Conservation (phyloP, 2,329 filamentous ascomycete species). For the Volutella citrinella region DNA sequence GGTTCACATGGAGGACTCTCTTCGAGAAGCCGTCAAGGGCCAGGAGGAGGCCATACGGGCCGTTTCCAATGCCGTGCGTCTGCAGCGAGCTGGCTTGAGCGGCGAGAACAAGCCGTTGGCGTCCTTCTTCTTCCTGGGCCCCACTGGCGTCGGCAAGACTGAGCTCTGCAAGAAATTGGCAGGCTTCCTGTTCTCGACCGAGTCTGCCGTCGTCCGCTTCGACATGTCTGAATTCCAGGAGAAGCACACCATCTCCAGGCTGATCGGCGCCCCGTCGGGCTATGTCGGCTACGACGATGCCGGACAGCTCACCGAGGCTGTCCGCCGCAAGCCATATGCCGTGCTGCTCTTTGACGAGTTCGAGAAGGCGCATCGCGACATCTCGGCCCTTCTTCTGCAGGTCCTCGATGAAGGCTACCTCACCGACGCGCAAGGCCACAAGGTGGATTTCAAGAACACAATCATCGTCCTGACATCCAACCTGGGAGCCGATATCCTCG, state of each 20-base stretch:
- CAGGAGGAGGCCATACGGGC: constrained; percentile 92
- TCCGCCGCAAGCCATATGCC: constrained; percentile 91
- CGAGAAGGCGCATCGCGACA: constrained; percentile 95
- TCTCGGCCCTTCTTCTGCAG: constrained; percentile 86
- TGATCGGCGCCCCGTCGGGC: constrained; percentile 90
- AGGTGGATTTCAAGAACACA: constrained; percentile 94
- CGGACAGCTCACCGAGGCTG: constrained; percentile 91
- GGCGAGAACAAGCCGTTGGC: constrained; percentile 89
- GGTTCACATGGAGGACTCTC: constrained; percentile 89
- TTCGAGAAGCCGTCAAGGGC: constrained; percentile 80
- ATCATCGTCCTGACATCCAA: constrained; percentile 97
- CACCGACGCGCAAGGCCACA: constrained; percentile 92
- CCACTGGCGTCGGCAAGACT: constrained; percentile 95
- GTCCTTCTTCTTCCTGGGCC: constrained; percentile 96
- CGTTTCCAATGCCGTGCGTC: constrained; percentile 87
- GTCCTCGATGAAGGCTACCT: constrained; percentile 95
- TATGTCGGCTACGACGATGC: constrained; percentile 98
- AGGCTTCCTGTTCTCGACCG: constrained; percentile 87
- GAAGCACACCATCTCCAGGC: constrained; percentile 88
- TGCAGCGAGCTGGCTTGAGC: constrained; percentile 88
- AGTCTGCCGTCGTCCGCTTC: constrained; percentile 86
- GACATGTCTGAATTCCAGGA: constrained; percentile 99
- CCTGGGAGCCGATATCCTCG: constrained; percentile 86
- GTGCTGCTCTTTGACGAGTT: constrained; percentile 96
- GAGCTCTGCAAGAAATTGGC: constrained; percentile 97